Conservation (phyloP, 73 alveolate species). For the Paramecium sexaurelia region DNA sequence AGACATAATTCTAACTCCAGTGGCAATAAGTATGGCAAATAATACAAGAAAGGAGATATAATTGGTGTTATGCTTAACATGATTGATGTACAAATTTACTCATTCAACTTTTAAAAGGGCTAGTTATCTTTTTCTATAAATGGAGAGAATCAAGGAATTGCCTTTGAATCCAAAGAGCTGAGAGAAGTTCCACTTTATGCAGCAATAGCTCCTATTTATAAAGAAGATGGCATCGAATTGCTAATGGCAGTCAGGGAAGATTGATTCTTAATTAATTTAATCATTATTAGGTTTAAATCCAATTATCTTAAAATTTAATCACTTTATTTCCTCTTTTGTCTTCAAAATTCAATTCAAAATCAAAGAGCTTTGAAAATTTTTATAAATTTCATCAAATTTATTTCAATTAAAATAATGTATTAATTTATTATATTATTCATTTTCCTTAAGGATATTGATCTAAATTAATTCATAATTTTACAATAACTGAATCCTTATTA, state of each 20-base stretch:
- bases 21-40: slow-evolving; percentile 54
- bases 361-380: no score
- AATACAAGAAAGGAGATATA: slow-evolving; percentile 41
- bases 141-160: slow-evolving; percentile 13
- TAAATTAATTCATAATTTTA: not conserved
- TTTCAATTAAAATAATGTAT: not conserved
- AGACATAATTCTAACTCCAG: slow-evolving; percentile 53
- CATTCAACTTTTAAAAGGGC: not conserved
- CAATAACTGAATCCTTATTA: not conserved
- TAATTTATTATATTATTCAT: not conserved
- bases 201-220: slow-evolving; percentile 50
- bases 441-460: slow-evolving; percentile 7
- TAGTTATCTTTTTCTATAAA: not conserved
- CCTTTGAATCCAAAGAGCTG: not conserved
- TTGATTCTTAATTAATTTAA: slow-evolving; percentile 18
- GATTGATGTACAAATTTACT: not conserved
- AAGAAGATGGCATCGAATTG: slow-evolving; percentile 31
- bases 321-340: not conserved
- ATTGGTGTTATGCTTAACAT: slow-evolving; percentile 42
- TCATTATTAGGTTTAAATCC: not conserved
- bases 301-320: not conserved
- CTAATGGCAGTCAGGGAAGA: slow-evolving; percentile 38
- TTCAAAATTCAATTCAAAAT: not conserved
- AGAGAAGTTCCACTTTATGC: slow-evolving; percentile 26
- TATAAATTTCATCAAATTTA: not conserved